These are phyloP conservation scores for Paracorniculantispora psalliotae DNA, from an alignment of 2,329 filamentous ascomycete species.

Conservation along the genomic window DNA sequence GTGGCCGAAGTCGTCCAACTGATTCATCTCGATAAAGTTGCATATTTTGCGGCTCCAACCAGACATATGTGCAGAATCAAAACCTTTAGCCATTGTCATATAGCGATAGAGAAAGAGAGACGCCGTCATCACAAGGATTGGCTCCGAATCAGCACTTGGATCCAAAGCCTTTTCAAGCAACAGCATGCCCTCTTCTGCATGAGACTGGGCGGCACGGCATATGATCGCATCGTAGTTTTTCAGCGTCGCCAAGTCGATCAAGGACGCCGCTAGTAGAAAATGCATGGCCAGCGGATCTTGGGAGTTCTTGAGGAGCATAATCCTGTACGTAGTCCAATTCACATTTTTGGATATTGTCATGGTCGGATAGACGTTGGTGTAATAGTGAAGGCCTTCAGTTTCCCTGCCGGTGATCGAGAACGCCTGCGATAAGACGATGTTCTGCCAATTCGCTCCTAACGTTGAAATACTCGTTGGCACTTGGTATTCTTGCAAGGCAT, in stretches of 20 bases:
- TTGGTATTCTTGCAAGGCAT: background rate
- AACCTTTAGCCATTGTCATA: background rate
- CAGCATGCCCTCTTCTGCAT: background rate
- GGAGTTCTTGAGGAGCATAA: background rate
- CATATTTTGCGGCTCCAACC: background rate
- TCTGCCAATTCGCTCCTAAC: background rate
- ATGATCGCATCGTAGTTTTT: background rate
- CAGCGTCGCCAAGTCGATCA: slow-evolving; percentile 1
- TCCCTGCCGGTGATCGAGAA: slow-evolving; percentile 5
- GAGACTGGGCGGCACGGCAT: background rate
- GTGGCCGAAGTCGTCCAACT: background rate
- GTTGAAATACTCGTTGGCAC: background rate
- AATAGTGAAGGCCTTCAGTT: slow-evolving; percentile 2
- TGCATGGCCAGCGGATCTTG: slow-evolving; percentile 10
- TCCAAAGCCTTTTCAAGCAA: background rate
- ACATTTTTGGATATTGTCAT: slow-evolving; percentile 6
- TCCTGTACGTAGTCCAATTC: slow-evolving; percentile 4
- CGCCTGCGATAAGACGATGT: background rate
- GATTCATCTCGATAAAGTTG: background rate
- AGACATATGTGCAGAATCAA: background rate
- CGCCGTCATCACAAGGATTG: background rate
- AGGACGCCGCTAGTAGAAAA: slow-evolving; percentile 1
- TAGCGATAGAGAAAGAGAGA: slow-evolving; percentile 4
- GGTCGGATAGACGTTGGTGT: slow-evolving; percentile 1
- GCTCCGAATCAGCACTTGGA: background rate